A percentile compares a stretch with the other conserved stretches of the same genome.
These are phyloP conservation scores for Pouteria campechiana DNA, from an alignment of 179 eudicot species.

Conservation along the genomic window DNA sequence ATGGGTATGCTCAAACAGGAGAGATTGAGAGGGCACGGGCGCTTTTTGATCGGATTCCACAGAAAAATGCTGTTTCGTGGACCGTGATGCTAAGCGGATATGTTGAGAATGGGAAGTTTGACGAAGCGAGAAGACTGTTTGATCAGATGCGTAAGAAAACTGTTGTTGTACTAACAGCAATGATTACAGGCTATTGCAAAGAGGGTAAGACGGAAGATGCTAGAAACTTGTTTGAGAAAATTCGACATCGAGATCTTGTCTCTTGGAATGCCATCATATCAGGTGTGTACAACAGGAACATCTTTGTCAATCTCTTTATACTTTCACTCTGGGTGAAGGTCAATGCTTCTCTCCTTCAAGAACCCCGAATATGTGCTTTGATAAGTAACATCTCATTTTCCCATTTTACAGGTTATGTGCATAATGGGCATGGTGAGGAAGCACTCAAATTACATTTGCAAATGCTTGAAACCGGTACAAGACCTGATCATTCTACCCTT, in stretches of 20 bases:
- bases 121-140: slow-evolving; percentile 18
- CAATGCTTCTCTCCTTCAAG: background rate
- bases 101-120: slow-evolving; percentile 15
- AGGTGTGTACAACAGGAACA: slow-evolving; percentile 10
- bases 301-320: no score
- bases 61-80: slow-evolving; percentile 21
- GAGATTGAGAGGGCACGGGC: slow-evolving; percentile 15
- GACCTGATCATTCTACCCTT: slow-evolving; percentile 23
- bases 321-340: no score
- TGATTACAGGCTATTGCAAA: slow-evolving; percentile 25
- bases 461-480: slow-evolving; percentile 13
- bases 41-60: slow-evolving; percentile 20
- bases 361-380: background rate
- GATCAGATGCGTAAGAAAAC: slow-evolving; percentile 18
- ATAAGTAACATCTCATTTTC: background rate
- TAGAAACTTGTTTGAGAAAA: slow-evolving; percentile 19
- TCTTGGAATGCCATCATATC: slow-evolving; percentile 18
- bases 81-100: slow-evolving; percentile 34
- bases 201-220: slow-evolving; percentile 30
- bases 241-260: slow-evolving; percentile 16
- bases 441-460: slow-evolving; percentile 14
- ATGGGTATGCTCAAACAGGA: slow-evolving; percentile 23
- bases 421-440: slow-evolving; percentile 14
- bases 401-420: slow-evolving; percentile 19
- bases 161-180: slow-evolving; percentile 21